Evolutionary conservation across 2,329 filamentous ascomycete species (phyloP).

Genomic region (Fusarium kyushuense): DNA sequence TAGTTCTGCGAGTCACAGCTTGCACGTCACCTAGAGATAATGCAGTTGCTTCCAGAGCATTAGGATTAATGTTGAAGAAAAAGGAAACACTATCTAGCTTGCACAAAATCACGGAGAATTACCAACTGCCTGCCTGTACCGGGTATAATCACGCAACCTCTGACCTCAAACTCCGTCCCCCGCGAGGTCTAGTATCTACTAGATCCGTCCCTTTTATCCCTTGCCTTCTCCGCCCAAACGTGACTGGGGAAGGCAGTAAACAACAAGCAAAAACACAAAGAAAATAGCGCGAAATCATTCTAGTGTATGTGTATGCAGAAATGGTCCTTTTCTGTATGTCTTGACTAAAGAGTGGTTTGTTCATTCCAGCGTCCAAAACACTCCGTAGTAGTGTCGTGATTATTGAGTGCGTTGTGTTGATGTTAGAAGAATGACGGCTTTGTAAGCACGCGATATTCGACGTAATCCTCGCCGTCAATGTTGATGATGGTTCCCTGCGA

Average conservation of each 20-base stretch:
- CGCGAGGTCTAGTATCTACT: slow-evolving; percentile 39
- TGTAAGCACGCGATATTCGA: slow-evolving; percentile 74
- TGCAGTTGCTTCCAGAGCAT: slow-evolving; percentile 23
- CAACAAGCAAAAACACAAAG: slow-evolving; percentile 26
- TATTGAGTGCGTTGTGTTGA: background rate
- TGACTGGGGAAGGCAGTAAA: slow-evolving; percentile 11
- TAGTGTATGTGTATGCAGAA: slow-evolving; percentile 24
- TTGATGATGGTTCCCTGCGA: slow-evolving; percentile 71
- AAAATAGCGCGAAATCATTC: slow-evolving; percentile 29
- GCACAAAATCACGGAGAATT: slow-evolving; percentile 31
- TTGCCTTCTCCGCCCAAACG: slow-evolving; percentile 19
- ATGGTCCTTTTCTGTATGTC: slow-evolving; percentile 20
- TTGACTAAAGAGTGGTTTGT: background rate
- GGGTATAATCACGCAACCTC: slow-evolving; percentile 46
- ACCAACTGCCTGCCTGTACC: slow-evolving; percentile 41
- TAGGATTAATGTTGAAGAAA: background rate
- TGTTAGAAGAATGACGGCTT: slow-evolving; percentile 70
- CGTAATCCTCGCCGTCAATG: slow-evolving; percentile 75
- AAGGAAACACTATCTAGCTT: slow-evolving; percentile 18
- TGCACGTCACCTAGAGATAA: background rate
- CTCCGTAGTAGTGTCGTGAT: no score
- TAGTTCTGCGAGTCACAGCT: background rate
- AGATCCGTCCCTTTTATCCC: slow-evolving; percentile 26
- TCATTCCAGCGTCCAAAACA: background rate
- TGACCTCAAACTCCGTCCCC: slow-evolving; percentile 44